Conservation (phyloP, 1,139 yeast genomes). For the Magnusiomyces sp. region DNA sequence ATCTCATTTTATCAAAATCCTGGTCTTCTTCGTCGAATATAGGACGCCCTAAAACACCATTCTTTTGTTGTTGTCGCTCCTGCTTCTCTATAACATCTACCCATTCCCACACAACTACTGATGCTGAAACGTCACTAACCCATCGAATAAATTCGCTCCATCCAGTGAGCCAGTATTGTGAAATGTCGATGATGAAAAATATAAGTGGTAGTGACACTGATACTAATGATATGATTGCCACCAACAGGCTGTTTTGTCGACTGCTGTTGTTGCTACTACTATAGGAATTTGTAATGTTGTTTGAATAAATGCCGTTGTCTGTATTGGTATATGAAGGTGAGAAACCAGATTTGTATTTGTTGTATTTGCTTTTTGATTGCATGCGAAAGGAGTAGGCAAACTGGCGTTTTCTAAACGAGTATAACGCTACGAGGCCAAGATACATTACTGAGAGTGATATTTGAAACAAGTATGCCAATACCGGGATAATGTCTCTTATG, state of each 20-base stretch:
- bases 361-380: too few species aligned
- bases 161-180: slow-evolving; percentile 64
- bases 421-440: slow-evolving; percentile 57
- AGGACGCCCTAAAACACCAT: slow-evolving; percentile 73
- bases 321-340: too few species aligned
- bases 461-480: slow-evolving; percentile 65
- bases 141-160: slow-evolving; percentile 69
- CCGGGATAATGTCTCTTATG: slow-evolving; percentile 44
- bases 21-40: slow-evolving; percentile 50
- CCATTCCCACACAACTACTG: slow-evolving; percentile 91
- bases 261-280: too few species aligned
- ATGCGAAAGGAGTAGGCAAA: slow-evolving; percentile 50
- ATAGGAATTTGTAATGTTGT: too few species aligned
- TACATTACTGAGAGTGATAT: slow-evolving; percentile 67
- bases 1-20: slow-evolving; percentile 3
- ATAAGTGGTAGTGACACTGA: slow-evolving; percentile 62
- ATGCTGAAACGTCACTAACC: slow-evolving; percentile 37
- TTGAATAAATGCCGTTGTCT: too few species aligned
- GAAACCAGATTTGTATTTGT: slow-evolving; percentile 14
- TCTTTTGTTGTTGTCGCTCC: slow-evolving; percentile 60
- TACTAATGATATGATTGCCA: slow-evolving; percentile 51
- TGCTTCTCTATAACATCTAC: slow-evolving; percentile 58
- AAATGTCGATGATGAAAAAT: slow-evolving; percentile 68
- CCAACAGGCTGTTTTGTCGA: slow-evolving; percentile 37
- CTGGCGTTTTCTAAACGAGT: slow-evolving; percentile 47